phyloP scores from a whole-genome alignment of 495 filamentous ascomycete genomes.

The Lasiosphaeria miniovina region DNA sequence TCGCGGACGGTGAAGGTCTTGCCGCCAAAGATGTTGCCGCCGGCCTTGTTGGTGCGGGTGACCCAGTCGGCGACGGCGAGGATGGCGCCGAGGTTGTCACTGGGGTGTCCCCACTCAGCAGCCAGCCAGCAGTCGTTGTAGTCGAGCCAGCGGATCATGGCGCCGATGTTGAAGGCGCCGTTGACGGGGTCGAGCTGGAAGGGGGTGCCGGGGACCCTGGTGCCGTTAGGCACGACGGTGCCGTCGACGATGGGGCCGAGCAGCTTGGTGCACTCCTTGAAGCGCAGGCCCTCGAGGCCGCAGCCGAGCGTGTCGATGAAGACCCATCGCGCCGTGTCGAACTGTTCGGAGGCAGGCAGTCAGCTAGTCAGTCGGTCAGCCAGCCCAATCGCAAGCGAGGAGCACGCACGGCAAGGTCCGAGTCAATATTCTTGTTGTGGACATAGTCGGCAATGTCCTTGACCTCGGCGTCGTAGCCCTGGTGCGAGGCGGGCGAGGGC shows the following conservation, averaged over 20 bases:
- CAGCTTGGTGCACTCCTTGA: constrained; percentile 92
- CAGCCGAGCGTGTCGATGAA: constrained; percentile 96
- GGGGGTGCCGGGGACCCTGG: constrained; percentile 84
- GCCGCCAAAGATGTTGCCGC: constrained; percentile 80
- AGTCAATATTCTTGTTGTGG: constrained; percentile 85
- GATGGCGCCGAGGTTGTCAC: constrained; percentile 94
- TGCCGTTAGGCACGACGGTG: constrained; percentile 89
- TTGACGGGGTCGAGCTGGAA: constrained; percentile 95
- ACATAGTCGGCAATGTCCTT: constrained; percentile 92
- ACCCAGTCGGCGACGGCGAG: constrained; percentile 97
- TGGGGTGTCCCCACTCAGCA: constrained; percentile 97
- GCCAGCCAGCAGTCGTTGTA: constrained; percentile 99
- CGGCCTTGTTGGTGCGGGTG: constrained; percentile 89
- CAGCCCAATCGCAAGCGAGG: constrained; percentile 8
- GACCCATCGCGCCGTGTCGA: constrained; percentile 84
- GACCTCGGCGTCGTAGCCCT: constrained; percentile 84
- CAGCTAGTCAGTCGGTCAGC: constrained; percentile 26
- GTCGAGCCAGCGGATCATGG: constrained; percentile 98
- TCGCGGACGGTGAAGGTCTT: constrained; percentile 84
- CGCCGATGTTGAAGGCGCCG: constrained; percentile 97
- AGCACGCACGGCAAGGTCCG: constrained; percentile 79
- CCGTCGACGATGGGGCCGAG: constrained; percentile 91
- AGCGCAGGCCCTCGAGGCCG: constrained; percentile 90
- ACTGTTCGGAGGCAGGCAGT: constrained; percentile 51
- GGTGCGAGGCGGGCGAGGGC: constrained; percentile 42